Evolutionary conservation across 345 rosid genomes (phyloP), one percentile per base, ranked within the genome.

Genomic region (Aquilaria sinensis): DNA sequence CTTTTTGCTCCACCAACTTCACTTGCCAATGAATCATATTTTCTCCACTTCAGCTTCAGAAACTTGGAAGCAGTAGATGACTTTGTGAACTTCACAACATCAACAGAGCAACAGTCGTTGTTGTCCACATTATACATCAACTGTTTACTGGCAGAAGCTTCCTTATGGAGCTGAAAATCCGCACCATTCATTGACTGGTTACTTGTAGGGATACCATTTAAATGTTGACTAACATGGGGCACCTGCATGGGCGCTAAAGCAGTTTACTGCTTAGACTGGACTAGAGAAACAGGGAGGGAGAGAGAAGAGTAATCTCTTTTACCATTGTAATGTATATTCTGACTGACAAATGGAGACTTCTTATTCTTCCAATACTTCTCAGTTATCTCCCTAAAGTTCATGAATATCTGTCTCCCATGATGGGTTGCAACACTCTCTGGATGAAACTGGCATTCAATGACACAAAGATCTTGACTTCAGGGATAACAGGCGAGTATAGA

Each of bases 381-480:
- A 11, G 98, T 93, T 59, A 88, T 77, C 62, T 74, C 79, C 78
- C 84, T 83, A 55, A 93, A 93, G 78, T 93, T 93, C 67, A 78
- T 74, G 65, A 93, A 88, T 61, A 93, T 72, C 68, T 79, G 83
- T 64, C 81, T 88, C 56, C 99, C 96, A 56, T 88, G 73, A 59
- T 72, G 68, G 53, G 97, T 93, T 32, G 97, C 99, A 74, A 93
- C 80, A 75, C 98, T 93, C 74, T 90, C 97, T 11, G 97, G 97
- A 76, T 93, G 97, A 86, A 93, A 93, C 97, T 93, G 82, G 53
- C 60, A 57, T 51, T 11, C 51, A 45, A 71, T 60, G 63, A 57
- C 67, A 72, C 64, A 73, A 64, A 80, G 69, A 49, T 23, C 23
- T 55, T 67, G 60, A 66, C 29, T 37, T 49, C 46, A 63, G 12